Base-by-base conservation (phyloP, 805 yeast genomes). In the Hagleromyces aurorensis region DNA sequence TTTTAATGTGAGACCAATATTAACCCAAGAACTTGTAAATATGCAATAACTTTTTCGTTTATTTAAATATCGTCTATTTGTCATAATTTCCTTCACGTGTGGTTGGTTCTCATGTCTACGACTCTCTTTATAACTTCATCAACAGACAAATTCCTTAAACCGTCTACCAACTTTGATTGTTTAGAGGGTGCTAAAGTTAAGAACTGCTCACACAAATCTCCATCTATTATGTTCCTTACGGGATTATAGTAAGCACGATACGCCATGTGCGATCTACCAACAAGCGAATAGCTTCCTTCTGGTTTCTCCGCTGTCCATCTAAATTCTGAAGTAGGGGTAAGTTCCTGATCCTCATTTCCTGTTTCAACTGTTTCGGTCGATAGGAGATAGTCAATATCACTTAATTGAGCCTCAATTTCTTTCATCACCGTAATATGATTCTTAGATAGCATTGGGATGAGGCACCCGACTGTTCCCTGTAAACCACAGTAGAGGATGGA, bases 191-290 rank as follows among this genome's bases (percentile, higher is more conserved):
- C 30, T n/a, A 50, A 23, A 6, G 46, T 27, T 48, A 55, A 16
- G 45, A 62, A 82, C 23, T 56, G 51, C 44, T 85, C 96, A 27
- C 89, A 62, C 10, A 83, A 61, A 50, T 91, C 97, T 7, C 98
- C 98, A 57, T 91, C 96, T 22, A 91, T 67, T 3, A 81, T 75
- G 28, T 73, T 69, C 39, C 75, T 78, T 2, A 68, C 70, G 0
- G 96, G 96, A n/a, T 72, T 75, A 51, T 84, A 85, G 47, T 78
- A 80, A 30, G 96, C 69, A 32, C 96, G 60, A 50, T 67, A 87
- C 33, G 69, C 69, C 38, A 71, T 36, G 34, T 77, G 82, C 38
- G 79, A 80, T 33, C 91, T 65, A 0, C 79, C 89, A 3, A 76
- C 63, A n/a, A 75, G 33, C 4, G 68, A 37, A 25, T 37, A 43